Evolutionary conservation across 371 early-diverging fungal genomes (phyloP), one percentile per base, ranked within the genome.

Genomic region (Lichtheimia ornata): DNA sequence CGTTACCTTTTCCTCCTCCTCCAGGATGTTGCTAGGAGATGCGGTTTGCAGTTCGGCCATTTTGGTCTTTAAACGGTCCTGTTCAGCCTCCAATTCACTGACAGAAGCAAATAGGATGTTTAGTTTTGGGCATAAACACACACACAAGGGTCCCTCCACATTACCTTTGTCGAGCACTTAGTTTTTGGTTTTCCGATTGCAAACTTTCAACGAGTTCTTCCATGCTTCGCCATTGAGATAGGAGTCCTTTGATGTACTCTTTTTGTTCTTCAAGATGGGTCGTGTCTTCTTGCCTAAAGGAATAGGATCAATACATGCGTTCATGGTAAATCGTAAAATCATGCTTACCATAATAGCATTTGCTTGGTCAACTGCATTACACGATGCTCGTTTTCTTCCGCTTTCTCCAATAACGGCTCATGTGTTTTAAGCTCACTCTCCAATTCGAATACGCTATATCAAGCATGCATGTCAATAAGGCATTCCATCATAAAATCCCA

Each of bases 341-440:
- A 44, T 14, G 28, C 53, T 45, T 76, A 76, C 82, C 86, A 87
- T 4, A 85, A 65, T 3, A 85, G 53, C 63, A 87, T 74, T 58
- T 86, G 82, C 15, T 82, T 78, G 1, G 88, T 81, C 57, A 88
- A 64, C 50, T 85, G 85, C 41, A 81, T 70, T 13, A 86, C 81
- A 24, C 78, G 76, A 56, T 82, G 76, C 47, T 88, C 84, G 24
- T 81, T 81, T 49, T 84, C 84, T 28, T 72, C 69, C 54, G 81
- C 67, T 44, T 72, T 75, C 53, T 79, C 73, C 15, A 85, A 62
- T 13, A 72, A 71, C 12, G 88, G 83, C 9, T 84, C 72, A 4
- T 74, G 43, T 0, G 79, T 79, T 47, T 72, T 74, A 11, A 85
- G 69, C 44, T 81, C 70, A 52, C 79, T 84, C 28, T 84, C 81